A percentile compares a stretch with the other conserved stretches of the same genome.
Evolutionary conservation across 306 rosid species (phyloP).

Genomic region (Begonia peltatifolia): DNA sequence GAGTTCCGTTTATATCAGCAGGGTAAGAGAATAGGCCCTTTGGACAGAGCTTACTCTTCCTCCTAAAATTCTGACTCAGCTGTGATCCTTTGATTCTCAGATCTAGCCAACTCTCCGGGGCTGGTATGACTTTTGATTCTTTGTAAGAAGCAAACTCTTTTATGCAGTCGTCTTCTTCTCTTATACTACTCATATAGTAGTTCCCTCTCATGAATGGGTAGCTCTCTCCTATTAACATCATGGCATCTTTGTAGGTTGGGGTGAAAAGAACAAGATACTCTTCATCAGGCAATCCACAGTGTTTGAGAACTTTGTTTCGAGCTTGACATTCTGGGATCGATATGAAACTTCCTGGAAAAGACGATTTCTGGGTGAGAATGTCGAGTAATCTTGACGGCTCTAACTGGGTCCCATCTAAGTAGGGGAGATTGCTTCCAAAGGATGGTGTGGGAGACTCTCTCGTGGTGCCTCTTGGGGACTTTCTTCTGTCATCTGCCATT

Average conservation of each 20-base stretch:
- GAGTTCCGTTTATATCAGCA: conserved; percentile 9
- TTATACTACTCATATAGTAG: conserved; percentile 44
- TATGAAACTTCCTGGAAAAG: conserved; percentile 64
- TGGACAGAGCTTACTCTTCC: conserved; percentile 19
- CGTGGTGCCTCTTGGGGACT: conserved; percentile 36
- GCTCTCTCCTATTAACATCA: conserved; percentile 73
- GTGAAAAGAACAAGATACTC: conserved; percentile 70
- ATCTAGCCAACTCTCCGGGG: conserved; percentile 61
- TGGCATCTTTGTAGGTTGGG: conserved; percentile 49
- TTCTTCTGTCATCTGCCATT: conserved; percentile 34
- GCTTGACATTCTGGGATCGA: conserved; percentile 72
- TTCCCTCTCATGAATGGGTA: conserved; percentile 61
- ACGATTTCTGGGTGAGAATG: conserved; percentile 56
- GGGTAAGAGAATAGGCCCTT: conserved; percentile 21
- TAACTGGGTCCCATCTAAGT: conserved; percentile 49
- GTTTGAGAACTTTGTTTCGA: conserved; percentile 54
- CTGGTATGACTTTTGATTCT: conserved; percentile 53
- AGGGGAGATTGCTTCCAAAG: conserved; percentile 53
- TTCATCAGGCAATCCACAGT: conserved; percentile 57
- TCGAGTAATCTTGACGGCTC: conserved; percentile 76
- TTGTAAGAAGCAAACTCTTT: conserved; percentile 51
- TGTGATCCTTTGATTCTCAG: conserved; percentile 80
- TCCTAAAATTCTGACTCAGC: conserved; percentile 62
- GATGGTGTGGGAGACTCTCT: conserved; percentile 46
- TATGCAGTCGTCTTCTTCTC: conserved; percentile 37